Percentiles rank a stretch among this genome's conserved stretches.
Conservation (phyloP, 805 yeast species). For the Kodamaea neixiangensis region DNA sequence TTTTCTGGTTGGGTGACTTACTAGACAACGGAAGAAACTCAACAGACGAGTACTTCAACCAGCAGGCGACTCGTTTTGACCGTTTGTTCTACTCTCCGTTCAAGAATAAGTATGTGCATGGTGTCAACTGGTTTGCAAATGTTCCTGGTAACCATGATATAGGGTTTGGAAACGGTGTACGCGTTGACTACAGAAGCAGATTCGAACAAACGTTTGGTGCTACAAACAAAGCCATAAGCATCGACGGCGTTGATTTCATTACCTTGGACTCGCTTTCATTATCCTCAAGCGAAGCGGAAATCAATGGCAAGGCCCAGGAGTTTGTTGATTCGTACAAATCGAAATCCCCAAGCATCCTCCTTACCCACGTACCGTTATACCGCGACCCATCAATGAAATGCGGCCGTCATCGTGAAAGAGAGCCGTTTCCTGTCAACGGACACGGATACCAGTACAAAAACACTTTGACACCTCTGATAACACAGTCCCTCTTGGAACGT, state of each 20-base stretch:
- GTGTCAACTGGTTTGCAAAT: slow-evolving; percentile 31
- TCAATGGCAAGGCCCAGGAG: slow-evolving; percentile 15
- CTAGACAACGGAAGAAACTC: slow-evolving; percentile 44
- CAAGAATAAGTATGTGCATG: slow-evolving; percentile 16
- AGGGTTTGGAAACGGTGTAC: slow-evolving; percentile 29
- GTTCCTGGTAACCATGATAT: slow-evolving; percentile 33
- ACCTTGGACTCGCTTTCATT: slow-evolving; percentile 23
- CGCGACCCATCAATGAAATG: slow-evolving; percentile 21
- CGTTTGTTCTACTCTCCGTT: slow-evolving; percentile 26
- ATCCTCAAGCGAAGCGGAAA: slow-evolving; percentile 15
- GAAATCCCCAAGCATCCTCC: slow-evolving; percentile 22
- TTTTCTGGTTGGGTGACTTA: slow-evolving; percentile 45
- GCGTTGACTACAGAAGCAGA: slow-evolving; percentile 26
- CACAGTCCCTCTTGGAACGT: slow-evolving; percentile 16
- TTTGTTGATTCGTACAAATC: slow-evolving; percentile 15
- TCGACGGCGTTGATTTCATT: slow-evolving; percentile 35
- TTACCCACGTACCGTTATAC: slow-evolving; percentile 27
- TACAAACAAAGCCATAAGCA: slow-evolving; percentile 25
- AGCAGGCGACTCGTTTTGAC: slow-evolving; percentile 33
- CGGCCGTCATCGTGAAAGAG: slow-evolving; percentile 24
- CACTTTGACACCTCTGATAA: slow-evolving; percentile 19
- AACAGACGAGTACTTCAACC: slow-evolving; percentile 30
- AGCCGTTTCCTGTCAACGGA: slow-evolving; percentile 15
- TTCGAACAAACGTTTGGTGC: slow-evolving; percentile 35
- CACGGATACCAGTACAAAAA: slow-evolving; percentile 30